Evolutionary conservation across 2,329 filamentous ascomycete genomes (phyloP), one percentile per base, ranked within the genome.

Genomic region (Fusarium burgessii): DNA sequence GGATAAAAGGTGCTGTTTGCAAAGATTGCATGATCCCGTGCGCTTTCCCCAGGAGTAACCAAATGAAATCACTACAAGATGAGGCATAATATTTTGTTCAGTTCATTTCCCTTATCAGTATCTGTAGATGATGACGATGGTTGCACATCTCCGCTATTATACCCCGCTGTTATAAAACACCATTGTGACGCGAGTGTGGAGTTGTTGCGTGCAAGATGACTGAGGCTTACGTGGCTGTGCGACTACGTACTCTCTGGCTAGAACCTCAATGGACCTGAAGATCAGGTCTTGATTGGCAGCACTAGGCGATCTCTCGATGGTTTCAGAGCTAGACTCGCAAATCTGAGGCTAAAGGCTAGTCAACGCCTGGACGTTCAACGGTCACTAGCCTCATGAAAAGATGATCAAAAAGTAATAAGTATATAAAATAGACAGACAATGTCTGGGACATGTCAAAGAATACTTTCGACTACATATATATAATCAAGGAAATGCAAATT

Each of bases 371-470:
- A 45, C 52, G 45, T 35, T 60, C 38, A 66, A 66, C 61, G 18
- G 40, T 45, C 40, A 32, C 40, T 66, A 66, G 51, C 40, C 51
- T 52, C 17, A 3, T 40, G 13, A 10, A 27, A 8, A 15, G 12
- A n/a, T 32, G 9, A 62, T 8, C 40, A 58, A 35, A 46, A 46
- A 15, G 33, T 35, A 62, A 65, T 46, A 56, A 66, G 45, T 60
- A 66, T 65, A 65, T 58, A 49, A 65, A 65, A 65, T 65, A 65
- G 60, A 35, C n/a, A 33, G 40, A 46, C 61, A 36, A 51, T 66
- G 62, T 51, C 45, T 38, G 7, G 10, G 36, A 62, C 36, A 62
- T 62, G 47, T 41, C 41, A 47, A 25, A 66, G 36, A 67, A 55
- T 67, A 66, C 45, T 67, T 25, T 32, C 32, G 33, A 65, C 36